Evolutionary conservation across 2,329 filamentous ascomycete genomes (phyloP).

Genomic region (Dactylellina parvicollis): DNA sequence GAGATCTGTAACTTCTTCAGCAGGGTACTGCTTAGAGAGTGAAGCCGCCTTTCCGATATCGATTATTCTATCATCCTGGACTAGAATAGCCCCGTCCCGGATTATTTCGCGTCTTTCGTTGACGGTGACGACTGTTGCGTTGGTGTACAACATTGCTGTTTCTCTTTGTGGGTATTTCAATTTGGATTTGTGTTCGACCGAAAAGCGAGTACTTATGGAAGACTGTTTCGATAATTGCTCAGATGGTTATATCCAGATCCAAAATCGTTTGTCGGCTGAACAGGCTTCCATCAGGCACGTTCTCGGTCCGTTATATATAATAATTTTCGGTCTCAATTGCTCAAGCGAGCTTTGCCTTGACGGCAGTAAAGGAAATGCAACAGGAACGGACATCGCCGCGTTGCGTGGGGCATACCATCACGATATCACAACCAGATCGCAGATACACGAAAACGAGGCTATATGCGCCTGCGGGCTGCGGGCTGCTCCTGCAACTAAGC

Average conservation of each 20-base stretch:
- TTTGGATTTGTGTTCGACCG: too few relatives aligned
- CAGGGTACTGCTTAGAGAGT: slow-evolving; percentile 59
- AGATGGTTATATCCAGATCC: too few relatives aligned
- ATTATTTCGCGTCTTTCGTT: slow-evolving; percentile 64
- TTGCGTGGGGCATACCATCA: slow-evolving; percentile 6
- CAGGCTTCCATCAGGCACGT: too few relatives aligned
- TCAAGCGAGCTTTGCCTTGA: too few relatives aligned
- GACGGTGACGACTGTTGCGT: slow-evolving; percentile 67
- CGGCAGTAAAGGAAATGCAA: slow-evolving; percentile 25
- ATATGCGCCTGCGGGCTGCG: too few relatives aligned
- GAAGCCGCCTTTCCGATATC: slow-evolving; percentile 63
- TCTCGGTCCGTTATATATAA: background rate
- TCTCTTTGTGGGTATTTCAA: too few relatives aligned
- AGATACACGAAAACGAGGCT: slow-evolving; percentile 18
- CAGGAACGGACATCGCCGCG: slow-evolving; percentile 33
- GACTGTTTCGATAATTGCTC: too few relatives aligned
- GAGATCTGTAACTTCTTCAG: slow-evolving; percentile 60
- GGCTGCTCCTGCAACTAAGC: too few relatives aligned
- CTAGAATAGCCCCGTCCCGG: slow-evolving; percentile 64
- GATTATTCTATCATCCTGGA: slow-evolving; percentile 62
- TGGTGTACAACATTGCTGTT: slow-evolving; percentile 64
- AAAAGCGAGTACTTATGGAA: too few relatives aligned
- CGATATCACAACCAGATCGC: too few relatives aligned
- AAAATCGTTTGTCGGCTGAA: too few relatives aligned
- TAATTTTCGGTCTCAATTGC: too few relatives aligned